phyloP scores from a whole-genome alignment of 2,329 filamentous ascomycete genomes.

The Colletotrichum lupini region DNA sequence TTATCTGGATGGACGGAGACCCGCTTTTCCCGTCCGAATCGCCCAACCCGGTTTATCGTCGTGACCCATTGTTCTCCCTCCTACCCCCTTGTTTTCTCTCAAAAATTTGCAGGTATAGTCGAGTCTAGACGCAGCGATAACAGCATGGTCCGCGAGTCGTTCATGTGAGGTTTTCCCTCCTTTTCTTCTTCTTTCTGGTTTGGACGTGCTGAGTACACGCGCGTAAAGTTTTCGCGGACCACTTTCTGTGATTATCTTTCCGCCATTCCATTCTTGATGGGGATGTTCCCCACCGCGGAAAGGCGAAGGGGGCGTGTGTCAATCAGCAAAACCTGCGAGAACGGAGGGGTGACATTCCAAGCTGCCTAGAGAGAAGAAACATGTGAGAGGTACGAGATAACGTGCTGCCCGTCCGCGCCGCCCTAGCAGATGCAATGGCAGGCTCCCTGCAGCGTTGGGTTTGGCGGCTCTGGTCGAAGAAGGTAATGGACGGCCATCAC shows the following conservation, averaged over 20 bases:
- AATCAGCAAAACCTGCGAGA: neutral
- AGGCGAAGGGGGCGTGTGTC: neutral
- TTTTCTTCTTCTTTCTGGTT: neutral
- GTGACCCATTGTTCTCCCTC: neutral
- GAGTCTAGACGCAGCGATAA: neutral
- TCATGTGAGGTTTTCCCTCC: neutral
- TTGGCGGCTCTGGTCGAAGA: neutral
- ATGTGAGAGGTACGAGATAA: neutral
- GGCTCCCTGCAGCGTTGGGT: neutral
- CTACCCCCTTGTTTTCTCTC: neutral
- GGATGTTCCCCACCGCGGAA: neutral
- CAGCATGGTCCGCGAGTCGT: constrained; percentile 9
- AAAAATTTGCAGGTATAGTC: neutral
- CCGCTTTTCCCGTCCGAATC: constrained; percentile 30
- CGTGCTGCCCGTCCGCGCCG: neutral
- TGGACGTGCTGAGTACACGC: neutral
- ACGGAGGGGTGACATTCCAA: neutral
- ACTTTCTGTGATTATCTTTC: neutral
- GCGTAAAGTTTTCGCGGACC: neutral
- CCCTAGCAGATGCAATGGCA: neutral
- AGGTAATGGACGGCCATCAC: neutral
- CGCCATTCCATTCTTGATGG: neutral
- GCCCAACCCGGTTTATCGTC: constrained; percentile 9
- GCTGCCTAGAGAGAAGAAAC: neutral
- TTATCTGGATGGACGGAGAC: neutral